Evolutionary conservation across 495 filamentous ascomycete species (phyloP).

Genomic region (Parachaetomium inaequale): DNA sequence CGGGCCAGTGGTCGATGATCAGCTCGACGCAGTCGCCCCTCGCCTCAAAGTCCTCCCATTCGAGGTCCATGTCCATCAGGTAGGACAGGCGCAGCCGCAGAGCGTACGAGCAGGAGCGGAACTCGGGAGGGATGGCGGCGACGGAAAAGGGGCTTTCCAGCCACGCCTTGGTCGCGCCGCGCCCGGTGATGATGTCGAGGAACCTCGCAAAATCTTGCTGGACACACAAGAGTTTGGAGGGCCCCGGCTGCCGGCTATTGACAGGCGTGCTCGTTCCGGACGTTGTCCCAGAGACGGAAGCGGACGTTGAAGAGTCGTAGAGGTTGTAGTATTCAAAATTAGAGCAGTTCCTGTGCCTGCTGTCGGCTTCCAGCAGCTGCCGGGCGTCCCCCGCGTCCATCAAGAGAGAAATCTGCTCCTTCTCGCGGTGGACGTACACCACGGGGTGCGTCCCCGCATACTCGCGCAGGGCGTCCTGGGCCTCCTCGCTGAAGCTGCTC

Average conservation of each 20-base stretch:
- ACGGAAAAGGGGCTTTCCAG: conserved; percentile 72
- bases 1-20: conserved; percentile 60
- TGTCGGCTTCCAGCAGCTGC: conserved; percentile 51
- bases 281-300: conserved; percentile 13
- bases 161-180: conserved; percentile 51
- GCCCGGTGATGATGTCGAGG: conserved; percentile 61
- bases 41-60: conserved; percentile 62
- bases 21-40: conserved; percentile 70
- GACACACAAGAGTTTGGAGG: conserved; percentile 62
- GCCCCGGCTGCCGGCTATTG: conserved; percentile 38
- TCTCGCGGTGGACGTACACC: conserved; percentile 68
- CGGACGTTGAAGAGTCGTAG: conserved; percentile 38
- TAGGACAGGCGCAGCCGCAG: conserved; percentile 61
- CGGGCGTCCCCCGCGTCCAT: conserved; percentile 57
- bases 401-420: conserved; percentile 59
- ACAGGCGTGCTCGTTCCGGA: conserved; percentile 32
- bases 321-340: conserved; percentile 81
- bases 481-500: conserved; percentile 50
- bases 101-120: conserved; percentile 62
- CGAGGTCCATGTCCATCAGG: conserved; percentile 50
- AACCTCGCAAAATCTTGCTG: conserved; percentile 73
- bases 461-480: conserved; percentile 55
- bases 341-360: conserved; percentile 60
- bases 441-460: conserved; percentile 66
- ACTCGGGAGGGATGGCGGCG: conserved; percentile 62